Evolutionary conservation across 108 stramenopile species (phyloP), one percentile per base, ranked within the genome.

Genomic region (Cyclotella distinguenda): DNA sequence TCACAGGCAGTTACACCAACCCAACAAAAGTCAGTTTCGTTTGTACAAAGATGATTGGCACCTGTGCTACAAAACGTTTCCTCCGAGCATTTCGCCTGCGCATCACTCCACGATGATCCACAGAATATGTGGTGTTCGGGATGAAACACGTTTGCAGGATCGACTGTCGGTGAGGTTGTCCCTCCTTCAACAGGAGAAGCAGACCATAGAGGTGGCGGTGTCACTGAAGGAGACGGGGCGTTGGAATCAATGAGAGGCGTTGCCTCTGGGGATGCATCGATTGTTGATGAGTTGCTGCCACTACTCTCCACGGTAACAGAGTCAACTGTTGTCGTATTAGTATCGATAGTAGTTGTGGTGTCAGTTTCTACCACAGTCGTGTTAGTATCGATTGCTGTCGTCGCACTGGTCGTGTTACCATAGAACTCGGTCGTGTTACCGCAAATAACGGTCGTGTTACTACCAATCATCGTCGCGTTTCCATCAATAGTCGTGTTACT

Each of bases 11-110:
- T 56, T 31, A 74, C 44, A 22, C 65, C 73, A 42, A 49, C 55
- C 73, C 73, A 74, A 35, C 73, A 74, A 31, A 39, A 47, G 4
- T 74, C 73, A 0, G 7, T 21, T 27, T 56, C 26, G 33, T 52
- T 31, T 16, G 1, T 11, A 45, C 73, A 74, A 9, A 49, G 52
- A 54, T 74, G 73, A 51, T 51, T 16, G 32, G 61, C 71, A 13
- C 73, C 73, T 28, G 66, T 58, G 1, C 59, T 42, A 46, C 73
- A 74, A 56, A 74, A 74, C 22, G 73, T 74, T 23, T 66, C 73
- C 18, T 36, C 25, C 19, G 73, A 74, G 48, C 73, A 74, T 13
- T 39, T 56, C 15, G 59, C 52, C 18, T 64, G 31, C 0, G 73
- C 73, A 53, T 74, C 73, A 0, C 22, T 0, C 43, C 50, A 74